Evolutionary conservation across 2,329 filamentous ascomycete genomes (phyloP), one percentile per base, ranked within the genome.

Genomic region (Graphilbum ipis-grandicollis): DNA sequence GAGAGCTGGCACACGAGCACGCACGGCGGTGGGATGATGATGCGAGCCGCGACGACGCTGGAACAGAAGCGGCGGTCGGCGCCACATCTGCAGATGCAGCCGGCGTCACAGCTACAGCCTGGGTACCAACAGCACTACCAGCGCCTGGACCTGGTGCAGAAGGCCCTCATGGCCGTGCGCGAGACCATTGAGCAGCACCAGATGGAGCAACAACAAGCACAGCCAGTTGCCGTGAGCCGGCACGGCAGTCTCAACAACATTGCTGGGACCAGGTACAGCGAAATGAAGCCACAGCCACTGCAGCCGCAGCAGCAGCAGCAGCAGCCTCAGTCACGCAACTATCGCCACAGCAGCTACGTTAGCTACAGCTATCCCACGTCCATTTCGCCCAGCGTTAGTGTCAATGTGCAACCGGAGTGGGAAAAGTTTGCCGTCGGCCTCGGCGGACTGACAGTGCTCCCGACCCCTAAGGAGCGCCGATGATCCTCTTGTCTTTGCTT

Each of bases 381-480:
- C 5, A 9, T 6, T n/a, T n/a, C 14, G 17, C 47, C 47, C 23
- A 44, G n/a, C n/a, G n/a, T n/a, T n/a, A n/a, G n/a, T n/a, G n/a
- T 48, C 17, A 47, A 45, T 22, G 46, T 43, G 26, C 40, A 53
- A 39, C 51, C 56, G 4, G 56, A 56, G 5, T 66, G 60, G 62
- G 62, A 60, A 43, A 59, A 64, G 47, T 66, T 61, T 41, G 52
- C 54, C 21, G 31, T 39, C 15, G 59, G 62, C 12, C 47, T 66
- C 4, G 63, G 63, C 25, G 63, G 63, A 0, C 45, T 65, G 33
- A 65, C 55, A 2, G 41, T 34, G 9, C 37, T 35, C 14, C 7
- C 14, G 34, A 18, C 32, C 3, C 3, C 15, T 2, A 14, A 15
- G 29, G n/a, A n/a, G n/a, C n/a, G n/a, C n/a, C n/a, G n/a, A 29